A percentile compares a stretch with the other conserved stretches of the same genome.
These are phyloP conservation scores for Ceratocystis ficicola DNA, from an alignment of 2,329 filamentous ascomycete species.

Conservation along the genomic window DNA sequence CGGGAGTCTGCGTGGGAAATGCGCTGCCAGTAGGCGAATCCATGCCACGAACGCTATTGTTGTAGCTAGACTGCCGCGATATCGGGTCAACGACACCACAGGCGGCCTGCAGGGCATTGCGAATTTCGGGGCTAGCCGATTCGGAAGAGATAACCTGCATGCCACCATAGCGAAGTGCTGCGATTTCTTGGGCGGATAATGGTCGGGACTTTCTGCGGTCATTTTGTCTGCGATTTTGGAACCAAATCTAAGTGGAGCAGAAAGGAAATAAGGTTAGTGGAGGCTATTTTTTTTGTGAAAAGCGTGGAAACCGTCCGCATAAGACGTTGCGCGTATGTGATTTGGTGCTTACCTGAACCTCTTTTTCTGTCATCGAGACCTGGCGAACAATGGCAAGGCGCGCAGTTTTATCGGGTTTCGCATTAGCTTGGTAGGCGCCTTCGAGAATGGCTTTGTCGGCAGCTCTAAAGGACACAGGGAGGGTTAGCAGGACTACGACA, in stretches of 20 bases:
- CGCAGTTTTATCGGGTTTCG: constrained; percentile 83
- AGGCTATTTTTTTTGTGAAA: not conserved
- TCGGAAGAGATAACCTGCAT: constrained; percentile 42
- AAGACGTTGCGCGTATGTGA: constrained; percentile 17
- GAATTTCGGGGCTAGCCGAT: constrained; percentile 23
- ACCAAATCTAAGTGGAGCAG: constrained; percentile 66
- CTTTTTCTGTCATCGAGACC: constrained; percentile 84
- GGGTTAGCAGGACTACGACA: constrained; percentile 22
- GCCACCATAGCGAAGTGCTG: constrained; percentile 44
- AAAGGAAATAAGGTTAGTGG: not conserved
- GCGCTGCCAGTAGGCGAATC: constrained; percentile 11
- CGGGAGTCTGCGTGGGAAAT: constrained; percentile 25
- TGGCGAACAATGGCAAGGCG: constrained; percentile 72
- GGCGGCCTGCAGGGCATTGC: constrained; percentile 26
- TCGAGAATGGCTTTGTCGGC: constrained; percentile 85
- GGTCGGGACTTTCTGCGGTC: constrained; percentile 80
- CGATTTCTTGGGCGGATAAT: constrained; percentile 64
- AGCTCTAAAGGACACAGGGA: constrained; percentile 42
- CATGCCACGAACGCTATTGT: not conserved
- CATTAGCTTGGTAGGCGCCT: constrained; percentile 68
- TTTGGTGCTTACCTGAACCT: constrained; percentile 65
- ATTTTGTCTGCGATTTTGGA: constrained; percentile 89
- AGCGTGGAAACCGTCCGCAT: not conserved
- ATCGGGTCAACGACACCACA: constrained; percentile 25
- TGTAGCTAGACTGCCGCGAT: constrained; percentile 25